Percentiles rank a stretch among this genome's conserved stretches.
Evolutionary conservation across 371 early-diverging fungal genomes (phyloP).

Genomic region (Mortierella polycephala): DNA sequence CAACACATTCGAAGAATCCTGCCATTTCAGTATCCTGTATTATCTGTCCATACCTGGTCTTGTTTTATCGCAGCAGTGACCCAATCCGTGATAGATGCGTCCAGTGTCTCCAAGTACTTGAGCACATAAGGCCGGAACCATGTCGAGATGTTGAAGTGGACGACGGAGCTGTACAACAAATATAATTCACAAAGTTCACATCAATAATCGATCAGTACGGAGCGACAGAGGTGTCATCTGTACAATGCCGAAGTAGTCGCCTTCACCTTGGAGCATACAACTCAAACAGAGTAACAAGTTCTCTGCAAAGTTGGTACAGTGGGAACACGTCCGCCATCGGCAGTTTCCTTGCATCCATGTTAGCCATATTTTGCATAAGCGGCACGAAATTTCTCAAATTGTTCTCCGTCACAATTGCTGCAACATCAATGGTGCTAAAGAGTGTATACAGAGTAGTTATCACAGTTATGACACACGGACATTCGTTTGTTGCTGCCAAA

Average conservation of each 20-base stretch:
- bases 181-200: not conserved
- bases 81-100: slow-evolving; percentile 68
- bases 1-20: not conserved
- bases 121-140: slow-evolving; percentile 74
- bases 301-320: slow-evolving; percentile 45
- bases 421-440: slow-evolving; percentile 30
- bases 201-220: not conserved
- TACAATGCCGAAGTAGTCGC: not conserved
- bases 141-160: slow-evolving; percentile 67
- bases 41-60: slow-evolving; percentile 62
- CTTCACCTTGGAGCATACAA: slow-evolving; percentile 44
- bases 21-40: not conserved
- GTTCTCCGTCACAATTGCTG: slow-evolving; percentile 45
- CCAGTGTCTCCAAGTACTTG: slow-evolving; percentile 68
- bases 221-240: not conserved
- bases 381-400: slow-evolving; percentile 51
- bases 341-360: slow-evolving; percentile 52
- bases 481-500: too few species aligned
- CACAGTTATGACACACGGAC: not conserved
- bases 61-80: slow-evolving; percentile 70
- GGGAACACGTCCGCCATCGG: slow-evolving; percentile 53
- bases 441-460: not conserved
- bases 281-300: slow-evolving; percentile 45
- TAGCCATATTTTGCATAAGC: slow-evolving; percentile 55
- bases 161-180: slow-evolving; percentile 24